phyloP scores from a whole-genome alignment of 2,329 filamentous ascomycete species.

The Neoascochyta sp. region DNA sequence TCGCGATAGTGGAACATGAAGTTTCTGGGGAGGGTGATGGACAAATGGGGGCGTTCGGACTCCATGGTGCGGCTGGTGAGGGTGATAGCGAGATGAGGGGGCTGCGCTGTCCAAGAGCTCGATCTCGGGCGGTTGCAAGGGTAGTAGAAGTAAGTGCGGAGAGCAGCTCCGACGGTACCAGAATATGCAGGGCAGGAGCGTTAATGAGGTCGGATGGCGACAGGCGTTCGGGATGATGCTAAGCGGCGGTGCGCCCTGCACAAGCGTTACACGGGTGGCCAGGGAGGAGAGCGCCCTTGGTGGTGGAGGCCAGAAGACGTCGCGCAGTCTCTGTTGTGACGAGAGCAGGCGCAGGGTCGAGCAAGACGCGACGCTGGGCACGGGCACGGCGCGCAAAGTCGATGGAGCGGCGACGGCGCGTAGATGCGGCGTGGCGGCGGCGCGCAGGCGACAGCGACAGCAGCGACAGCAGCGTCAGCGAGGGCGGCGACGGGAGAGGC shows the following conservation, averaged over 20 bases:
- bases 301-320: constrained; percentile 13
- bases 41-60: constrained; percentile 44
- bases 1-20: constrained; percentile 50
- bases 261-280: constrained; percentile 30
- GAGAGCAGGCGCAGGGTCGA: constrained; percentile 7
- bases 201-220: constrained; percentile 20
- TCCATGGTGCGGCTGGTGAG: too few species aligned
- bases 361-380: constrained; percentile 16
- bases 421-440: constrained; percentile 20
- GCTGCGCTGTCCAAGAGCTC: constrained; percentile 10
- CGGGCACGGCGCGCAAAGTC: too few species aligned
- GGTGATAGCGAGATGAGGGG: too few species aligned
- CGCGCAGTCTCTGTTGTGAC: constrained; percentile 16
- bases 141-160: constrained; percentile 7
- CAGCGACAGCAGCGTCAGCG: constrained; percentile 8
- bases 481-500: too few species aligned
- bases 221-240: constrained; percentile 33
- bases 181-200: constrained; percentile 26
- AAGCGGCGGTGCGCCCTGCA: constrained; percentile 36
- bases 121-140: constrained; percentile 18
- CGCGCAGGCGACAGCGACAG: constrained; percentile 6
- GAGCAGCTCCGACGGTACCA: too few species aligned
- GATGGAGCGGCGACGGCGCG: constrained; percentile 23
- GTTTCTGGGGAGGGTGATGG: constrained; percentile 50
- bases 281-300: constrained; percentile 20